Base-by-base conservation (phyloP, 352 stramenopile genomes). In the Phytophthora boehmeriae region DNA sequence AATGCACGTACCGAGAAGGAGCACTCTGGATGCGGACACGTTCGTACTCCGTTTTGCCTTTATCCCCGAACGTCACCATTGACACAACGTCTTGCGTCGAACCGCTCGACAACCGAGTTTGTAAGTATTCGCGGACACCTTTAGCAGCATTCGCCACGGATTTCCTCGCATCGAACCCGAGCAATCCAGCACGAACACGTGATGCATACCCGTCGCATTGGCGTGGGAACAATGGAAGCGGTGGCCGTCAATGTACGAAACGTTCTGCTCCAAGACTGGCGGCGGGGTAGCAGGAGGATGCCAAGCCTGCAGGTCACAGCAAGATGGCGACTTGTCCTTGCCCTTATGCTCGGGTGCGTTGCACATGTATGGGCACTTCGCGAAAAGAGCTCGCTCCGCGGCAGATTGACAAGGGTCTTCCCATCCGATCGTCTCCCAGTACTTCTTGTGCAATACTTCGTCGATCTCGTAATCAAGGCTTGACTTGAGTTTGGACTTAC, bases 371-470 rank as follows among this genome's bases (percentile, higher is more conserved):
- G 59, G 45, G 42, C 76, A 86, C 43, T 77, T 73, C 0, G 25
- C 36, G 52, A 86, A 86, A 8, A 44, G 9, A 2, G 20, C 51
- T 17, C 65, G 65, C 30, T 83, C 76, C 1, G 20, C 16, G 9
- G 58, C 63, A 25, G 58, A 73, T 19, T 42, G 36, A 48, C 75
- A 81, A 3, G 73, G 76, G n/a, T 86, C 76, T 36, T 86, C 67
- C 76, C 76, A 83, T 1, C 76, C 73, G 13, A 83, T 66, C 4
- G 70, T 75, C 42, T 81, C 75, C 71, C 71, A 86, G 32, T 78
- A 86, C 11, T 75, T 61, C 0, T 68, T 64, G 32, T 86, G 76
- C 23, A 86, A 38, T 16, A 86, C 17, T 46, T 86, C 71, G 43
- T 86, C 76, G 8, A 83, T 49, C n/a, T 71, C 39, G 27, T 64